phyloP scores from a whole-genome alignment of 164 flowering plant species.

The Liquidambar formosana region DNA sequence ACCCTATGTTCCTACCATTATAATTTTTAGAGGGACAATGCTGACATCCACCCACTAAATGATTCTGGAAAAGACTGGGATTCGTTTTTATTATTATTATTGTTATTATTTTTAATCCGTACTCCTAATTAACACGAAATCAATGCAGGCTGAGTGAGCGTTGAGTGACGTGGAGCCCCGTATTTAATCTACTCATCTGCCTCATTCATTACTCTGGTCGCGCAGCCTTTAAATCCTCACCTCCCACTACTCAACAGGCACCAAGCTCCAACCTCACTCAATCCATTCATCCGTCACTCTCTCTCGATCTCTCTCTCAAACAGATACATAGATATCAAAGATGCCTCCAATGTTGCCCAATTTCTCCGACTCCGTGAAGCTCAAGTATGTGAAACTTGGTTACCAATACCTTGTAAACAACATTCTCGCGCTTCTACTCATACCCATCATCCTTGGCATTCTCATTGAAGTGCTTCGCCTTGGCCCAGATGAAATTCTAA shows the following conservation, averaged over 20 bases:
- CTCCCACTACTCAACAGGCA: too few relatives aligned
- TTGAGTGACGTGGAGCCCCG: conserved; percentile 46
- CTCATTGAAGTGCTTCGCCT: conserved; percentile 33
- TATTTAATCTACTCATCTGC: conserved; percentile 53
- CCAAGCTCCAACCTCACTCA: too few relatives aligned
- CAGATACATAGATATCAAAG: too few relatives aligned
- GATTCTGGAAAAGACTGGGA: too few relatives aligned
- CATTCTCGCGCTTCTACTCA: conserved; percentile 31
- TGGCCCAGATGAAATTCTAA: conserved; percentile 48
- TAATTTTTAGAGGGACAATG: too few relatives aligned
- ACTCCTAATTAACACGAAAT: too few relatives aligned
- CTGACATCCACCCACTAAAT: too few relatives aligned
- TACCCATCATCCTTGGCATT: conserved; percentile 42
- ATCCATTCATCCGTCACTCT: not conserved
- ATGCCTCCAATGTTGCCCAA: too few relatives aligned
- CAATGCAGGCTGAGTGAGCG: conserved; percentile 48
- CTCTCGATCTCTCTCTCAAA: not conserved
- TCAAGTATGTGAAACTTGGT: too few relatives aligned
- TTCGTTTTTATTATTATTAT: not conserved
- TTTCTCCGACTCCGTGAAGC: too few relatives aligned
- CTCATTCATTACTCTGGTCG: conserved; percentile 31
- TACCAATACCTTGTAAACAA: too few relatives aligned
- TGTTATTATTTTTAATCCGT: not conserved
- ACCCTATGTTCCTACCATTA: too few relatives aligned
- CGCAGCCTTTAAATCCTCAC: conserved; percentile 31